Percentiles rank a stretch among this genome's conserved stretches.
These are phyloP conservation scores for Vaccinium macrocarpon DNA, from an alignment of 148 eudicot genomes.

Conservation along the genomic window DNA sequence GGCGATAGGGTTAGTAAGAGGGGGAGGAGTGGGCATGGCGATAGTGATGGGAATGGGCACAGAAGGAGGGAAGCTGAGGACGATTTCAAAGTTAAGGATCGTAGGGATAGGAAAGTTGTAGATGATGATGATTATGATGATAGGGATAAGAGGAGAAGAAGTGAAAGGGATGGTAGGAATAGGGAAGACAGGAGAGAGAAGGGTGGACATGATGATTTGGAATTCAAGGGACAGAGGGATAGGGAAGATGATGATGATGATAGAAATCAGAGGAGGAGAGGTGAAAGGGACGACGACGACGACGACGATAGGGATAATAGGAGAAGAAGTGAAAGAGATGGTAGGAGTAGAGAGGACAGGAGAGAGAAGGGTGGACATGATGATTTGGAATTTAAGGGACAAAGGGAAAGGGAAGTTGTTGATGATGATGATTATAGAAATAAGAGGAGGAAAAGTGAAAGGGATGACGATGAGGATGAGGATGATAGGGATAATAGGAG, in stretches of 20 bases:
- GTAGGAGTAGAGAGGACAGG: conserved; percentile 4
- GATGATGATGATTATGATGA: conserved; percentile 10
- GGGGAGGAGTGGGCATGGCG: not conserved
- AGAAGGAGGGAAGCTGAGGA: not conserved
- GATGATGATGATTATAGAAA: conserved; percentile 18
- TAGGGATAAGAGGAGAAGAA: conserved; percentile 17
- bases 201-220: not conserved
- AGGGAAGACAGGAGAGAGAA: conserved; percentile 2
- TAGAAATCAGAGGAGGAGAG: conserved; percentile 22
- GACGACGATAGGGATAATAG: conserved; percentile 17
- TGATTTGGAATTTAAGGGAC: not conserved
- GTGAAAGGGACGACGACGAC: not conserved
- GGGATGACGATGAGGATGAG: not conserved
- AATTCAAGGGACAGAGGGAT: conserved; percentile 1
- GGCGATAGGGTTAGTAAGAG: no score
- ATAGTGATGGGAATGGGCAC: not conserved
- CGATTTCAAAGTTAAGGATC: not conserved
- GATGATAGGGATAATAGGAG: conserved; percentile 19
- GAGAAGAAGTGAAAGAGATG: conserved; percentile 6
- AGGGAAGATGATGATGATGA: conserved; percentile 10
- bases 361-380: not conserved
- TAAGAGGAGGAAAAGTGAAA: conserved; percentile 16
- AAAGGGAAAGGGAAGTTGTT: conserved; percentile 9
- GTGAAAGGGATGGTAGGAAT: conserved; percentile 9
- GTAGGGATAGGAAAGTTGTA: conserved; percentile 9